Evolutionary conservation across 2,329 filamentous ascomycete species (phyloP).

Genomic region (Alternaria tenuissima): DNA sequence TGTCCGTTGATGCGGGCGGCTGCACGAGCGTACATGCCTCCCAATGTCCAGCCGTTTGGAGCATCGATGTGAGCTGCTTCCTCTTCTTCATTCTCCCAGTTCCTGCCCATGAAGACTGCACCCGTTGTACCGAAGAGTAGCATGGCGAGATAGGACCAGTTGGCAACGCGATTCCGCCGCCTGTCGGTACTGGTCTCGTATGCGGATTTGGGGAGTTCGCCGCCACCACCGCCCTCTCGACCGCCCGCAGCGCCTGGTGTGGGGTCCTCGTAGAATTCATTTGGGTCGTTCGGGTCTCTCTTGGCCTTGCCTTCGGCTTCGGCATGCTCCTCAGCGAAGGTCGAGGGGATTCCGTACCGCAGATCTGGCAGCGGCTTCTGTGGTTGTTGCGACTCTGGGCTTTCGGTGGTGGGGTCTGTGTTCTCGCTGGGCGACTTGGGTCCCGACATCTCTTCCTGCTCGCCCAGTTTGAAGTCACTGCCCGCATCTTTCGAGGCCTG

Average conservation of each 20-base stretch:
- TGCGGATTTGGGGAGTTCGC: constrained; percentile 76
- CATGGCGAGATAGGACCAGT: constrained; percentile 73
- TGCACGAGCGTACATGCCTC: constrained; percentile 81
- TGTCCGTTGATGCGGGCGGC: constrained; percentile 77
- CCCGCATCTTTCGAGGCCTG: constrained; percentile 25
- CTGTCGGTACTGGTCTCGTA: constrained; percentile 93
- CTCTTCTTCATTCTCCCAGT: constrained; percentile 83
- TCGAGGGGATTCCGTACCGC: constrained; percentile 93
- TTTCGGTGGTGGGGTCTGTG: constrained; percentile 51
- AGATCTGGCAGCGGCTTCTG: constrained; percentile 81
- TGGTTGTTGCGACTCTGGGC: constrained; percentile 56
- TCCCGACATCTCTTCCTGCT: constrained; percentile 50
- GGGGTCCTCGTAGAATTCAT: constrained; percentile 65
- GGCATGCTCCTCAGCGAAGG: constrained; percentile 75
- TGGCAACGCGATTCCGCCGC: constrained; percentile 77
- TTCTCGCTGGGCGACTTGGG: constrained; percentile 47
- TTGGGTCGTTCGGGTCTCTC: constrained; percentile 39
- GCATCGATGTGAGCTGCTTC: constrained; percentile 72
- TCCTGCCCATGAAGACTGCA: constrained; percentile 80
- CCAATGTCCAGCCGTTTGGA: constrained; percentile 79
- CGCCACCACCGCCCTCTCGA: constrained; percentile 58
- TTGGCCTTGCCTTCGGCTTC: constrained; percentile 49
- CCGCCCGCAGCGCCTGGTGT: constrained; percentile 53
- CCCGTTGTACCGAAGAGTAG: constrained; percentile 65
- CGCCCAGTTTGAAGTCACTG: constrained; percentile 31